Percentiles rank a stretch among this genome's conserved stretches.
phyloP scores from a whole-genome alignment of 2,329 filamentous ascomycete species.

The Trichoderma atrobrunneum region DNA sequence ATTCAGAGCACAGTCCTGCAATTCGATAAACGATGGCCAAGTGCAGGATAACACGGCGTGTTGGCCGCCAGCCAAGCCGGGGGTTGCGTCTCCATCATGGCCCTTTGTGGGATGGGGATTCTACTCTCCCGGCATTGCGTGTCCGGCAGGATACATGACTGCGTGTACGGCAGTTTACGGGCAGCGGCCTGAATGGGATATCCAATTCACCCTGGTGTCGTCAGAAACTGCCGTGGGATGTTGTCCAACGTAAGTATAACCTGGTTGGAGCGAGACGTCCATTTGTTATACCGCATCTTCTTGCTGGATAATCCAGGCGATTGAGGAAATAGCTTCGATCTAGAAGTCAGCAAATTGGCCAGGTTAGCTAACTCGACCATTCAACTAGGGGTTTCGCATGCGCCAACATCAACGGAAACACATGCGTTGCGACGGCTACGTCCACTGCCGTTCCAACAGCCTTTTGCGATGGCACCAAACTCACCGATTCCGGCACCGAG shows the following conservation, averaged over 20 bases:
- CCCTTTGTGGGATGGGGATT: constrained; percentile 34
- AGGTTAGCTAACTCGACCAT: neutral
- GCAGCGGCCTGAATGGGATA: constrained; percentile 23
- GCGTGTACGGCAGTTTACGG: constrained; percentile 31
- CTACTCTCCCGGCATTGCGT: constrained; percentile 36
- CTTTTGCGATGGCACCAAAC: neutral
- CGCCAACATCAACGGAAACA: constrained; percentile 19
- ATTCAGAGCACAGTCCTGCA: constrained; percentile 29
- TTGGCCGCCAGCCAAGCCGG: constrained; percentile 29
- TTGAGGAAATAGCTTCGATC: neutral
- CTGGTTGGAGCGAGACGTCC: neutral
- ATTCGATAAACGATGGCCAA: constrained; percentile 12
- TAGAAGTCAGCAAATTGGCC: no score
- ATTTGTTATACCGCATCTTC: neutral
- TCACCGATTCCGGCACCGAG: neutral
- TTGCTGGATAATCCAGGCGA: neutral
- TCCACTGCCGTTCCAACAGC: neutral
- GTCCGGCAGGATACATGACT: constrained; percentile 32
- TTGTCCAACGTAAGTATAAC: constrained; percentile 30
- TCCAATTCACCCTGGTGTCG: constrained; percentile 28
- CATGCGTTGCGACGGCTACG: constrained; percentile 12
- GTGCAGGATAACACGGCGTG: constrained; percentile 29
- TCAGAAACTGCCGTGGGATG: constrained; percentile 35
- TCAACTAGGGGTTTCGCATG: constrained; percentile 17
- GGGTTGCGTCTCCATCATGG: constrained; percentile 16